Base-by-base conservation (phyloP, 176 grass and related monocot genomes). In the Oryza glumipatula region DNA sequence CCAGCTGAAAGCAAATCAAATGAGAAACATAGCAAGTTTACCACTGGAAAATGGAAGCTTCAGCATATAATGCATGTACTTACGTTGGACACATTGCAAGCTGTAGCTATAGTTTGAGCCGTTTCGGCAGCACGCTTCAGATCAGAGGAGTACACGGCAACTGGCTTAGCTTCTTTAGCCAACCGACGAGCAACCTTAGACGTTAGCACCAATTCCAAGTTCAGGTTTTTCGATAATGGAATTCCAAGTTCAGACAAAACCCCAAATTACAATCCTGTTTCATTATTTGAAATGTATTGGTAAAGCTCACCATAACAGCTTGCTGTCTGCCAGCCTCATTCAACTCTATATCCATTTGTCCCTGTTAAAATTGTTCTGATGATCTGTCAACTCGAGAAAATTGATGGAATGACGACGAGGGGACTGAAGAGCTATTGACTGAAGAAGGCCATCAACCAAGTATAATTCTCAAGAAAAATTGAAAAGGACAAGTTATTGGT, bases 61-160 rank as follows among this genome's bases (percentile, higher is more conserved):
- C 56, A 61, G 21, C 7, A 10, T 22, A 61, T 0, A 22, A n/a
- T 22, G 56, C 44, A 61, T 71, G 15, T 16, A 7, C 85, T 14
- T 85, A 94, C 92, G 32, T 89, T 73, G 66, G 86, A 19, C 19
- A 92, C 66, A 79, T 16, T 21, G 72, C 88, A 94, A 38, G 44
- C 80, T 4, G 24, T 24, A 52, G 92, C 86, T 43, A 97, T 89
- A 10, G 67, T 87, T 28, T 54, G 51, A 3, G 90, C 92, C 13
- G 94, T 97, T 32, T 92, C 86, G 3, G 90, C 78, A 19, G 94
- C 90, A 30, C 90, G 88, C 88, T 85, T 87, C 77, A 94, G 13
- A 48, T 97, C 88, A 51, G 95, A 97, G 0, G 92, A 89, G 77
- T 92, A 94, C 8, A 97, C 85, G 4, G 90, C 88, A 39, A 65